Evolutionary conservation across 2,329 filamentous ascomycete species (phyloP).

Genomic region (Rugonectria rugulosa): DNA sequence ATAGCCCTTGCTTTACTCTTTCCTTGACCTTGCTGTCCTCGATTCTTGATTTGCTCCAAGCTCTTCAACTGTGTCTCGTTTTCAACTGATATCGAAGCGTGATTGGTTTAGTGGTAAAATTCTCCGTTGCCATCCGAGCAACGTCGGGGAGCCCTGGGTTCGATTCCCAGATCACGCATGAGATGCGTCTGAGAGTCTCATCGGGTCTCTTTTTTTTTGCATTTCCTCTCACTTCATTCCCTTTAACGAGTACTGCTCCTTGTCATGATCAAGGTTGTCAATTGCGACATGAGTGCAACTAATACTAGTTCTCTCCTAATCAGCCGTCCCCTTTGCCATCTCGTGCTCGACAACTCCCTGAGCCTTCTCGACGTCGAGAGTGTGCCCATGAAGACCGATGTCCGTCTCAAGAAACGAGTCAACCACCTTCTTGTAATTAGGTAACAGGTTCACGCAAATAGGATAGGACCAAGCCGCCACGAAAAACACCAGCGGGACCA

Average conservation of each 20-base stretch:
- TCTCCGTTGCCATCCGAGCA: conserved; percentile 18
- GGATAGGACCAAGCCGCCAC: conserved; percentile 64
- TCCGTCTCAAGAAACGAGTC: conserved; percentile 62
- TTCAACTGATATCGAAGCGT: too few relatives aligned
- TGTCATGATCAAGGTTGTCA: not conserved
- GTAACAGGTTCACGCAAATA: conserved; percentile 70
- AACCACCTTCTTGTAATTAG: conserved; percentile 67
- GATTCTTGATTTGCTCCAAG: too few relatives aligned
- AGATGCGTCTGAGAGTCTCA: not conserved
- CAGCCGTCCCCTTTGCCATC: not conserved
- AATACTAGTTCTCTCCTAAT: not conserved
- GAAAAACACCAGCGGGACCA: conserved; percentile 70
- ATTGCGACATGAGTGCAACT: not conserved
- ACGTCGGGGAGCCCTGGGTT: conserved; percentile 20
- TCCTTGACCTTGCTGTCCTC: not conserved
- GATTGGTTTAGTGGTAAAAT: conserved; percentile 21
- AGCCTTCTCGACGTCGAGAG: conserved; percentile 40
- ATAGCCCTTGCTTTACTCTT: not conserved
- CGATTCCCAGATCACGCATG: conserved; percentile 17
- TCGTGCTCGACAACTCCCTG: conserved; percentile 30
- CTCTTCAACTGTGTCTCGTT: too few relatives aligned
- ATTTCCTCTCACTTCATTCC: not conserved
- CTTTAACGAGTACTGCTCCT: not conserved
- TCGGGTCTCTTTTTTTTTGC: not conserved
- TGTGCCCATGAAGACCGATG: conserved; percentile 47